A percentile compares a stretch with the other conserved stretches of the same genome.
These are phyloP conservation scores for Podospora tetraspora DNA, from an alignment of 495 filamentous ascomycete species.

Conservation along the genomic window DNA sequence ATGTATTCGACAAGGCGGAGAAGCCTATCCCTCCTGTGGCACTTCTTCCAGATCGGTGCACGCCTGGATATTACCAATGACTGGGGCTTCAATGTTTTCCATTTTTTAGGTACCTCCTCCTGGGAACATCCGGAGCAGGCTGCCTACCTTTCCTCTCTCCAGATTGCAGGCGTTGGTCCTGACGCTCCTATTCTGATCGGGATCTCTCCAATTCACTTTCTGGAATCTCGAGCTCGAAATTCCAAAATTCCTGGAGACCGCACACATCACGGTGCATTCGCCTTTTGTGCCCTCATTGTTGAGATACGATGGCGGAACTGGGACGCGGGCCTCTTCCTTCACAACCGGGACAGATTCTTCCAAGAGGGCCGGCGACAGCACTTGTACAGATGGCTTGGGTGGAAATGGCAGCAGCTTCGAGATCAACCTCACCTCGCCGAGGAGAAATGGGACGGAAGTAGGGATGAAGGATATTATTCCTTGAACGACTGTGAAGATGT, in stretches of 20 bases:
- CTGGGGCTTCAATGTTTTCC: background rate
- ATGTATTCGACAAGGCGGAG: background rate
- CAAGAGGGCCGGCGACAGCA: background rate
- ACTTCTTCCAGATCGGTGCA: background rate
- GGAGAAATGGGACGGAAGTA: background rate
- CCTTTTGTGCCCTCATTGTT: background rate
- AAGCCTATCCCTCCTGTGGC: background rate
- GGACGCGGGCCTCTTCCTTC: background rate
- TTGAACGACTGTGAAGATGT: background rate
- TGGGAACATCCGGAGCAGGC: background rate
- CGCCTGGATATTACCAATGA: background rate
- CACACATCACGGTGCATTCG: background rate
- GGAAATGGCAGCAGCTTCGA: background rate
- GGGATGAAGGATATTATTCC: background rate
- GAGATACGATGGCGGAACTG: background rate
- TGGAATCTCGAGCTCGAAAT: background rate
- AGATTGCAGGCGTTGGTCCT: background rate
- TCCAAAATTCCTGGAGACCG: background rate
- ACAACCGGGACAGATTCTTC: background rate
- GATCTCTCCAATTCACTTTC: background rate
- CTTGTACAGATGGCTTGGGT: background rate
- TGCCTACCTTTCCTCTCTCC: background rate
- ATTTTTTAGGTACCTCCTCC: background rate
- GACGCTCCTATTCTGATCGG: rapidly evolving
- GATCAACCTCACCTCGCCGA: background rate